Evolutionary conservation across 192 early-diverging fungal species (phyloP), one percentile per base, ranked within the genome.

Genomic region (Coemansia sp.): DNA sequence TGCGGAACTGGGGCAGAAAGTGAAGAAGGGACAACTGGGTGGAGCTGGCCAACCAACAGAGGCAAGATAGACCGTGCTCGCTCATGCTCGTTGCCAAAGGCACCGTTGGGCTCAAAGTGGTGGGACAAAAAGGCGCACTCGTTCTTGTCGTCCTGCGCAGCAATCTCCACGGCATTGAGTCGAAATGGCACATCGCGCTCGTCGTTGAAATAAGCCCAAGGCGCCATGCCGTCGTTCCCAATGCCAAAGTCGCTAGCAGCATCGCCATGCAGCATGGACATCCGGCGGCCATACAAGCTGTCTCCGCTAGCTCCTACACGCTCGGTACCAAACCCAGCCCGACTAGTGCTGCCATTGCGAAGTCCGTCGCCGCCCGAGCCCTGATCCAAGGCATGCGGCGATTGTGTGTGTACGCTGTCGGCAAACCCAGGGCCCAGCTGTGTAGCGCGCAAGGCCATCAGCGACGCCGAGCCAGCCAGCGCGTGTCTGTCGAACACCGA

Each of bases 101-200:
- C 21, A 51, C 46, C 53, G 64, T 14, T 51, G 46, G n/a, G 33
- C 29, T 62, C 66, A 29, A 37, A 24, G 7, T 67, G 60, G 50
- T 67, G 54, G 27, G 76, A 62, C 48, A 83, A 41, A 59, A 83
- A 83, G 40, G 81, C 81, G 44, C 73, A 79, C 53, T 84, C 77
- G 62, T 60, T 62, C 63, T 70, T 72, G 61, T 84, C 77, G 51
- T 84, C 82, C 44, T 79, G 76, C 17, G 70, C 78, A 2, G 82
- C 82, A 39, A 79, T 79, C 59, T 77, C 76, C 8, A 77, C 82
- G 1, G 82, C 82, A 24, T 73, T 77, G 36, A 74, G 64, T 36
- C 73, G 70, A 29, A 78, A 83, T 14, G 81, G 73, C 35, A 75
- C 67, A n/a, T 74, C 69, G 17, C 62, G 66, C 39, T 78, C 75